Base-by-base conservation (phyloP, 306 rosid genomes). In the Ceratonia siliqua region DNA sequence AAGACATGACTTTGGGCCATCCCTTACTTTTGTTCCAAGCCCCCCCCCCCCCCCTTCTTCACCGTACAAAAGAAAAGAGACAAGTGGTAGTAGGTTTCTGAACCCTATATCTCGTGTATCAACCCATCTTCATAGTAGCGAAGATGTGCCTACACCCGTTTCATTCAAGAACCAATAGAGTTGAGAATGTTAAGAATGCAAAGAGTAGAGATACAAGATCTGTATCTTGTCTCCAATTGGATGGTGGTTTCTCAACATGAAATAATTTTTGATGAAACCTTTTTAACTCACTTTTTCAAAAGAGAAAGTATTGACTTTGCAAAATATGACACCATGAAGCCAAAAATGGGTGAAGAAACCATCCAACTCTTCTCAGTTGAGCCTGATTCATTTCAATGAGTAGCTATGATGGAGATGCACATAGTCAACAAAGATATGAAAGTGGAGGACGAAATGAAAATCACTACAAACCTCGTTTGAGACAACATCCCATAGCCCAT, bases 401-500 rank as follows among this genome's bases (percentile, higher is more conserved):
- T 62, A 45, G 62, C 42, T 41, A 59, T 28, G 68, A 53, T 32
- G 68, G 58, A 25, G 54, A 48, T 73, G 58, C 46, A 35, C 30
- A 54, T 8, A 17, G 1, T n/a, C n/a, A 41, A 61, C 7, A 71
- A 21, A 20, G 6, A 18, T 15, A 48, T n/a, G 17, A 63, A 18
- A 24, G 20, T 25, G 45, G 24, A 52, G 20, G 20, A n/a, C n/a
- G n/a, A 49, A 62, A 32, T 65, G 42, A 67, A 70, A 67, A 41
- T 58, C 46, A 25, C 48, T 72, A 66, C 81, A 70, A 72, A 93
- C 98, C 98, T 93, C 97, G 59, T 93, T 93, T 63, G 98, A 38
- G 86, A 93, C 98, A 54, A 93, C 98, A 81, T 93, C 98, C 98
- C 98, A 93, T 74, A 93, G 78, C 59, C 98, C 98, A 62, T 93